Base-by-base conservation (phyloP, 2,329 filamentous ascomycete species). In the Lecanicillium sp. region DNA sequence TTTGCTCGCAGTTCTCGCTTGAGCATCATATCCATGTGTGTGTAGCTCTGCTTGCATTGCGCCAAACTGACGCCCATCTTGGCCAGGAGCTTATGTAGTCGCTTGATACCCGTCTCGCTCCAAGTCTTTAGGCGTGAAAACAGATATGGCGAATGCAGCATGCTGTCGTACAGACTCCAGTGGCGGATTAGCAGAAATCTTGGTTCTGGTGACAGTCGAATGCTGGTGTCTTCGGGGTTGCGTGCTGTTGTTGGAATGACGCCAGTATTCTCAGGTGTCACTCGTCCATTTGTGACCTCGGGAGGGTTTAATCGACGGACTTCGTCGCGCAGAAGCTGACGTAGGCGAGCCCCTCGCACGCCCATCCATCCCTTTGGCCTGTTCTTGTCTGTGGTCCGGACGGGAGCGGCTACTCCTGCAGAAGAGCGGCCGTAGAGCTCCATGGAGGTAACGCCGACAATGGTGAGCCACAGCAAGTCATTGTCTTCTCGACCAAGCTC, bases 161-260 rank as follows among this genome's bases (percentile, higher is more conserved):
- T 96, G 58, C 88, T 95, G 54, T 98, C 92, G 59, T 96, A 96
- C 12, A 98, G 69, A 50, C 87, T 95, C 92, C 92, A 98, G 58
- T 98, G 92, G 25, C 92, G 74, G 38, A 96, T 85, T 1, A 98
- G 75, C 18, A 96, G 73, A 49, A 98, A 95, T 29, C 85, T 83
- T 9, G 92, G 94, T 55, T 98, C 92, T 0, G 92, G 92, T 0
- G 89, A 95, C 29, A 98, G 68, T 16, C 89, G 80, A 48, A 98
- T 96, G 36, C 87, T 84, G 9, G 80, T 94, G 59, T 98, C 92
- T 39, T 89, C 90, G 5, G 92, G 87, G 45, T 84, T 92, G 44
- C 84, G 74, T 7, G 88, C 89, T 16, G 86, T 88, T 0, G 87
- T 95, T 7, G 86, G 88, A 38, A 95, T 94, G 38, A 90, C 76